These are phyloP conservation scores for Cordyceps cateniannulata DNA, from an alignment of 2,329 filamentous ascomycete genomes.

Conservation along the genomic window DNA sequence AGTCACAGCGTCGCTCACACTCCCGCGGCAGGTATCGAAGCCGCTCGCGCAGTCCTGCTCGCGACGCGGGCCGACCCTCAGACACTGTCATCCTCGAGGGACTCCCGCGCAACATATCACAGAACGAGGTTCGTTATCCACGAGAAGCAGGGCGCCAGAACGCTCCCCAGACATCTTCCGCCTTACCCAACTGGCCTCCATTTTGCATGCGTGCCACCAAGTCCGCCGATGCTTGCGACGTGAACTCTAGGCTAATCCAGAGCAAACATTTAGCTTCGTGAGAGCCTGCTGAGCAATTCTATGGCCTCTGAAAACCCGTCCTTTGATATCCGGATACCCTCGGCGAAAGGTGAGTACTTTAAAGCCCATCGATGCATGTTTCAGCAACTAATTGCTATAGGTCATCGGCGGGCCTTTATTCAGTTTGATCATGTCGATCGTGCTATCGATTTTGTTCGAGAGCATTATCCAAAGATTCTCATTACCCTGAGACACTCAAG, in stretches of 20 bases:
- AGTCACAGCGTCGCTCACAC: constrained; percentile 5
- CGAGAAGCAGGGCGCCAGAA: not conserved
- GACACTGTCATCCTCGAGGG: constrained; percentile 51
- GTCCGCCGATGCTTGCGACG: constrained; percentile 2
- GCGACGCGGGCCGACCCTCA: constrained; percentile 36
- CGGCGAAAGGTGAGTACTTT: constrained; percentile 25
- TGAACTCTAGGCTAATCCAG: constrained; percentile 11
- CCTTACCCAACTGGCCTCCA: not conserved
- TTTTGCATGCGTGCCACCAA: constrained; percentile 4
- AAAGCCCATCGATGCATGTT: not conserved
- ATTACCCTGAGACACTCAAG: constrained; percentile 30
- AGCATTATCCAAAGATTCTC: constrained; percentile 34
- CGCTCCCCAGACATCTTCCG: constrained; percentile 16
- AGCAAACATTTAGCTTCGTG: constrained; percentile 26
- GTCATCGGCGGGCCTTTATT: constrained; percentile 34
- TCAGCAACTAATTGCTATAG: constrained; percentile 22
- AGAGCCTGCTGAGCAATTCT: constrained; percentile 28
- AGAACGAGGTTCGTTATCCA: constrained; percentile 42
- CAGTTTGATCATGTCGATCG: constrained; percentile 34
- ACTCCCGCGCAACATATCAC: constrained; percentile 40
- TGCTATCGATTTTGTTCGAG: constrained; percentile 35
- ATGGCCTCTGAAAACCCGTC: constrained; percentile 29
- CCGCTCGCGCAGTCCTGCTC: constrained; percentile 28
- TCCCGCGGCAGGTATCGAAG: constrained; percentile 19
- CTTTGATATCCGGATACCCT: constrained; percentile 33